Conservation (phyloP, 2,329 filamentous ascomycete genomes). For the Aspergillus sp. region DNA sequence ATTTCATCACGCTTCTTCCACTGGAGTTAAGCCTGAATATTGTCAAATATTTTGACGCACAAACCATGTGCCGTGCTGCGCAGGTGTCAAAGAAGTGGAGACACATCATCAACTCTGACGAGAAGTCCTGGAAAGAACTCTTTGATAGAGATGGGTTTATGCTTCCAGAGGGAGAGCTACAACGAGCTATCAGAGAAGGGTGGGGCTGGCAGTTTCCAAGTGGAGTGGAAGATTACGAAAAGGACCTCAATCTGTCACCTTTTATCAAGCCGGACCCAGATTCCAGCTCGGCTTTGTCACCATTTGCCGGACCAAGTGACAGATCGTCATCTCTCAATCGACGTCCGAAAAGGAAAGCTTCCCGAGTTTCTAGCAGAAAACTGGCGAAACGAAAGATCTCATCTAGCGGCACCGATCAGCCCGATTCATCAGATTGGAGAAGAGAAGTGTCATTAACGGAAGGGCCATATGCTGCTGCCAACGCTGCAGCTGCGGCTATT, state of each 20-base stretch:
- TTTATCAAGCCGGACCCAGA: conserved; percentile 42
- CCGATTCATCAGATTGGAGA: conserved; percentile 46
- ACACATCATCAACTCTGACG: conserved; percentile 84
- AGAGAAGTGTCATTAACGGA: conserved; percentile 59
- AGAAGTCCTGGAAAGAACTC: conserved; percentile 92
- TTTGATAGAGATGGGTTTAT: conserved; percentile 81
- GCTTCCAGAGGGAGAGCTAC: conserved; percentile 77
- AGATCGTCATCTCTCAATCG: conserved; percentile 27
- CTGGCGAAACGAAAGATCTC: conserved; percentile 57
- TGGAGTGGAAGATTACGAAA: conserved; percentile 72
- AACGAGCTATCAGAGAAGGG: conserved; percentile 81
- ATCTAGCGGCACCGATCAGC: conserved; percentile 42
- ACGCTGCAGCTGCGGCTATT: conserved; percentile 77
- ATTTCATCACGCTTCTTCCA: conserved; percentile 82
- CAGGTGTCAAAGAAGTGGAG: conserved; percentile 96
- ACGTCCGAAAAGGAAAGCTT: conserved; percentile 51
- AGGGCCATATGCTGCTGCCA: conserved; percentile 80
- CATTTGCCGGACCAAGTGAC: conserved; percentile 25
- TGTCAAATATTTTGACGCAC: conserved; percentile 79
- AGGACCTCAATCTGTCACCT: conserved; percentile 67
- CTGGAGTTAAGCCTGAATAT: conserved; percentile 85
- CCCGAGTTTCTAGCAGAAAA: conserved; percentile 50
- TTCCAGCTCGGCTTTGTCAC: conserved; percentile 19
- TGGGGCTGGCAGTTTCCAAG: conserved; percentile 97
- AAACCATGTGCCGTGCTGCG: conserved; percentile 83